Evolutionary conservation across 2,329 filamentous ascomycete genomes (phyloP).

Genomic region (Fusarium sp.): DNA sequence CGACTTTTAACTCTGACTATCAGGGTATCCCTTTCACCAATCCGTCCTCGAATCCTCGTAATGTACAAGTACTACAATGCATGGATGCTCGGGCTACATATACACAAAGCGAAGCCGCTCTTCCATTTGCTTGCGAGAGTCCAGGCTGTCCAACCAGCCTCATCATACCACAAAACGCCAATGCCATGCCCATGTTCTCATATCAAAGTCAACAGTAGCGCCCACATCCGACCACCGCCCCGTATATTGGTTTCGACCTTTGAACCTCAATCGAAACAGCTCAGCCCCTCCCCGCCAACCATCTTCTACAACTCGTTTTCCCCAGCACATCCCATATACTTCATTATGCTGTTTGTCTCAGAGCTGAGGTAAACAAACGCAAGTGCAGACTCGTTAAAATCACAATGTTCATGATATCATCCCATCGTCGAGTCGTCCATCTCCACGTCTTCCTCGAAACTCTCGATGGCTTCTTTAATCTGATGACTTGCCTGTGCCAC

Average conservation of each 20-base stretch:
- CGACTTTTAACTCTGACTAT: slow-evolving; percentile 25
- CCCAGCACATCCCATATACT: slow-evolving; percentile 18
- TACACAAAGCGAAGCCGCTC: slow-evolving; percentile 38
- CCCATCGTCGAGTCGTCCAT: slow-evolving; percentile 73
- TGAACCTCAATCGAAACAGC: slow-evolving; percentile 5
- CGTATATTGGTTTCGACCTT: slow-evolving; percentile 12
- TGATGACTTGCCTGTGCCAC: slow-evolving; percentile 78
- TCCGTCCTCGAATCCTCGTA: slow-evolving; percentile 21
- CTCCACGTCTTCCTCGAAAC: slow-evolving; percentile 80
- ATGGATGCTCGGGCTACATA: slow-evolving; percentile 36
- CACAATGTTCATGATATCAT: slow-evolving; percentile 52
- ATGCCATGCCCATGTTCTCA: slow-evolving; percentile 50
- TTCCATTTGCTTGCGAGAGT: slow-evolving; percentile 31
- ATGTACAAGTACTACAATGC: slow-evolving; percentile 40
- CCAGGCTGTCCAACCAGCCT: slow-evolving; percentile 26
- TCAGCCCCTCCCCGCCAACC: neutral
- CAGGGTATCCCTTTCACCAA: slow-evolving; percentile 16
- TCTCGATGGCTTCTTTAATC: slow-evolving; percentile 97
- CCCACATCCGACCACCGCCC: slow-evolving; percentile 13
- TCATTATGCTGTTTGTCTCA: slow-evolving; percentile 32
- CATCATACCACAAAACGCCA: slow-evolving; percentile 45
- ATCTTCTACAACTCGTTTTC: neutral
- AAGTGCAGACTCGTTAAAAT: slow-evolving; percentile 39
- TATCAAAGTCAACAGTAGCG: slow-evolving; percentile 38
- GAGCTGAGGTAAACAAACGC: slow-evolving; percentile 34